Evolutionary conservation across 805 yeast species (phyloP), one percentile per base, ranked within the genome.

Genomic region (Hanseniaspora taiwanica): DNA sequence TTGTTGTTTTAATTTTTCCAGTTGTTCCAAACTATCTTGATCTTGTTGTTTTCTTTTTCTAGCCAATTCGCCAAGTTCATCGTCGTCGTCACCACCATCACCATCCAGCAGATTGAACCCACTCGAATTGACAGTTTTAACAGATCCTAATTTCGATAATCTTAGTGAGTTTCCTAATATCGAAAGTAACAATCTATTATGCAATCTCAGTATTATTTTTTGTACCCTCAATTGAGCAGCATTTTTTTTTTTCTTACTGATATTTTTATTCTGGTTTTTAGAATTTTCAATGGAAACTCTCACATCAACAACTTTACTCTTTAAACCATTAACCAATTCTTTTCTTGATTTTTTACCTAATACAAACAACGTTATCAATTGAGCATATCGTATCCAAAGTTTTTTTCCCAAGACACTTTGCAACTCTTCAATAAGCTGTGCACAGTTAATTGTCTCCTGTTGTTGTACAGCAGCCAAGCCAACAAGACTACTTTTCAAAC

Each of bases 341-440:
- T 9, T 49, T 44, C 35, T 51, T 50, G 94, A 79, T n/a, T 86
- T 64, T 55, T 78, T 80, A 6, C 94, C 94, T 29, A 80, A 66
- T 29, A 89, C 64, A 50, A 85, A 89, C 39, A 72, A 62, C 39
- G 89, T 76, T 23, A 89, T 69, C 4, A 82, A 68, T 42, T 77
- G 81, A 46, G 91, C 86, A 58, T 89, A 89, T 44, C 70, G 71
- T 47, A 78, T 89, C 97, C 97, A 91, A 37, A 52, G 55, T 40
- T 74, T 72, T 35, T 69, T 65, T 2, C 96, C 96, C 39, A 86
- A 64, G 6, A 33, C 9, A 17, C 12, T 13, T 33, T 19, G 24
- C 21, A 33, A 16, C 18, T 29, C 33, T 8, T 29, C 33, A 18
- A 29, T 29, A 16, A 29, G 14, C 4, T n/a, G 17, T 5, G 33